phyloP scores from a whole-genome alignment of 2,329 filamentous ascomycete genomes.

The Chaetomiaceae sp. region DNA sequence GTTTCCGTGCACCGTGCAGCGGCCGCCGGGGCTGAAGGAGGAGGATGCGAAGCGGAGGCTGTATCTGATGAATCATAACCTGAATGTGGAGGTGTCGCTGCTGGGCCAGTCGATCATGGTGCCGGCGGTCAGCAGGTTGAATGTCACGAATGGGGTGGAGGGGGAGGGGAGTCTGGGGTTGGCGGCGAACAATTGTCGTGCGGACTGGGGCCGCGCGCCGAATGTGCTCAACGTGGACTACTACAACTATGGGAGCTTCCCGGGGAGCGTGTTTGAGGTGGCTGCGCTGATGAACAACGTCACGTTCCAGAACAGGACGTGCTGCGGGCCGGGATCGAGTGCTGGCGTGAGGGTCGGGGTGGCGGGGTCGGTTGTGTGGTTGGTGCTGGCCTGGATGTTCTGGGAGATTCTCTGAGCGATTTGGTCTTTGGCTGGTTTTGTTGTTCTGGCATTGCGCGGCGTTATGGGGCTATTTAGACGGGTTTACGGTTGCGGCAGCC shows the following conservation, averaged over 20 bases:
- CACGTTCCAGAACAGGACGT: slow-evolving; percentile 50
- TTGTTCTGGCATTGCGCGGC: slow-evolving; percentile 18
- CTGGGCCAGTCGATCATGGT: slow-evolving; percentile 60
- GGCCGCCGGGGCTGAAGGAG: slow-evolving; percentile 59
- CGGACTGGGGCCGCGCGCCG: slow-evolving; percentile 60
- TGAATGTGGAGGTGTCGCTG: slow-evolving; percentile 71
- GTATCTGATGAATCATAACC: slow-evolving; percentile 86
- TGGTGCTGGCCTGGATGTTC: slow-evolving; percentile 12
- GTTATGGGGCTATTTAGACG: slow-evolving; percentile 11
- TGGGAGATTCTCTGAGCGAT: slow-evolving; percentile 15
- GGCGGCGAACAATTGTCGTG: slow-evolving; percentile 55
- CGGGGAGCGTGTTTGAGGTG: slow-evolving; percentile 71
- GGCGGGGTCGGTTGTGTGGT: slow-evolving; percentile 6
- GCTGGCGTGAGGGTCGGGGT: slow-evolving; percentile 49
- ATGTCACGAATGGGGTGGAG: slow-evolving; percentile 62
- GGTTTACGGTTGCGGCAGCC: not conserved
- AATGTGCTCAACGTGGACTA: slow-evolving; percentile 81
- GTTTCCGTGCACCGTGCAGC: slow-evolving; percentile 74
- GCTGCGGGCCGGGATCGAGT: slow-evolving; percentile 44
- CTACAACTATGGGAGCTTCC: slow-evolving; percentile 63
- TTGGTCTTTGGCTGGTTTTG: not conserved
- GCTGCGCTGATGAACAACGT: slow-evolving; percentile 67
- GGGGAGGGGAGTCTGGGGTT: slow-evolving; percentile 62
- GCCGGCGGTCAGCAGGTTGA: slow-evolving; percentile 63
- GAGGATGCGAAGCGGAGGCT: slow-evolving; percentile 54